Conservation (phyloP, 495 filamentous ascomycete genomes). For the Pseudevernia furfuracea region DNA sequence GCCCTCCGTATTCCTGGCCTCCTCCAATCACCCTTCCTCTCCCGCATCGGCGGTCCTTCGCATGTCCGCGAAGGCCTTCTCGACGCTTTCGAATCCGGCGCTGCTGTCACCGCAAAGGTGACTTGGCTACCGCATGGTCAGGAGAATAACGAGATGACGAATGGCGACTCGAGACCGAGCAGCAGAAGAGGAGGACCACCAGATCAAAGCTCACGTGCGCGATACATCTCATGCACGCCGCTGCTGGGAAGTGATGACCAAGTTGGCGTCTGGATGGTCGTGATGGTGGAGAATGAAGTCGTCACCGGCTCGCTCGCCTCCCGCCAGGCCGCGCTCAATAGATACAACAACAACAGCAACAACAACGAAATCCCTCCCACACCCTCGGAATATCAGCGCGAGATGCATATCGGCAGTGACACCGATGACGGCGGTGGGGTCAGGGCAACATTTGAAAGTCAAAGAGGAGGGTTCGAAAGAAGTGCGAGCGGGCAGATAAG, state of each 20-base stretch:
- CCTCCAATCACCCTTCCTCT: slow-evolving; percentile 54
- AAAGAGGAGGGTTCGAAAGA: neutral
- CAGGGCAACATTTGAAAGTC: neutral
- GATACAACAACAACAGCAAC: slow-evolving; percentile 5
- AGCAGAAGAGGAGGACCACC: slow-evolving; percentile 26
- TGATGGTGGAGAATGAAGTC: slow-evolving; percentile 48
- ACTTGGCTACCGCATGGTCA: slow-evolving; percentile 42
- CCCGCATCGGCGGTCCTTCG: slow-evolving; percentile 48
- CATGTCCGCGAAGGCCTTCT: slow-evolving; percentile 46
- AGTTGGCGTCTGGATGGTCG: slow-evolving; percentile 59
- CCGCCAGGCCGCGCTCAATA: slow-evolving; percentile 10
- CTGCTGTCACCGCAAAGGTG: slow-evolving; percentile 53
- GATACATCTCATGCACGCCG: slow-evolving; percentile 59
- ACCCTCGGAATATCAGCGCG: slow-evolving; percentile 19
- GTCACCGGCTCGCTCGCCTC: slow-evolving; percentile 21
- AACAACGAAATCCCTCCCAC: slow-evolving; percentile 14
- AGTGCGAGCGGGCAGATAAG: neutral
- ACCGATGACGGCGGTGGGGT: neutral
- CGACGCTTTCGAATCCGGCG: slow-evolving; percentile 47
- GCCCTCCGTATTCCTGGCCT: slow-evolving; percentile 57
- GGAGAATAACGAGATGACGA: neutral
- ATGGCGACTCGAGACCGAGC: slow-evolving; percentile 2
- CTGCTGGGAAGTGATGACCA: slow-evolving; percentile 48
- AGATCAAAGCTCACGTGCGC: slow-evolving; percentile 39
- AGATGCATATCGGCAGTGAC: neutral